Conservation (phyloP, 805 yeast species). For the Wickerhamiella alocasiicola region DNA sequence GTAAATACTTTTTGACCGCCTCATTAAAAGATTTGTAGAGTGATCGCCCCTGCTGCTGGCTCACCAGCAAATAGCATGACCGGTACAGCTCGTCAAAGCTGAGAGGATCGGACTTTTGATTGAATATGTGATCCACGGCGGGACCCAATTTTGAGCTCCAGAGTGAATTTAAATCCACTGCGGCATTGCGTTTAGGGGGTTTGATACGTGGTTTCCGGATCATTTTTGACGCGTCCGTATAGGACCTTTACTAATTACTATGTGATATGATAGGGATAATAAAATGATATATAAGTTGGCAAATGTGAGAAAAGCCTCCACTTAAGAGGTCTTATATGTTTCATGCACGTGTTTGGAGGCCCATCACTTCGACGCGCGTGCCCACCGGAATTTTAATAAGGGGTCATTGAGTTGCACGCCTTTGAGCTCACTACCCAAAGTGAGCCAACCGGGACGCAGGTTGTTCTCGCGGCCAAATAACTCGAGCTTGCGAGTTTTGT, state of each 20-base stretch:
- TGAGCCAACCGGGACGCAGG: conserved; percentile 81
- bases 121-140: conserved; percentile 17
- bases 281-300: too few relatives aligned
- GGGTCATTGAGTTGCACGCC: conserved; percentile 15
- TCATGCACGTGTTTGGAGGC: not conserved
- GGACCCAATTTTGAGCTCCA: conserved; percentile 20
- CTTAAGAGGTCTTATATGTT: too few relatives aligned
- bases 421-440: conserved; percentile 20
- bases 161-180: conserved; percentile 14
- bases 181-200: conserved; percentile 17
- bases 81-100: conserved; percentile 18
- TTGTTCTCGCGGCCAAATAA: conserved; percentile 83
- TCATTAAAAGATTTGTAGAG: conserved; percentile 15
- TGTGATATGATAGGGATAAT: too few relatives aligned
- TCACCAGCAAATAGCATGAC: conserved; percentile 18
- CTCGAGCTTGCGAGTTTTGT: conserved; percentile 65
- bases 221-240: not conserved
- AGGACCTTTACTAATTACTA: not conserved
- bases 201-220: conserved; percentile 15
- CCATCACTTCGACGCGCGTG: not conserved
- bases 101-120: conserved; percentile 6
- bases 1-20: conserved; percentile 12
- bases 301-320: too few relatives aligned
- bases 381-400: conserved; percentile 10
- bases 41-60: conserved; percentile 19